Conservation (phyloP, 2,329 filamentous ascomycete species). For the Aspergillus quadrilineatus region DNA sequence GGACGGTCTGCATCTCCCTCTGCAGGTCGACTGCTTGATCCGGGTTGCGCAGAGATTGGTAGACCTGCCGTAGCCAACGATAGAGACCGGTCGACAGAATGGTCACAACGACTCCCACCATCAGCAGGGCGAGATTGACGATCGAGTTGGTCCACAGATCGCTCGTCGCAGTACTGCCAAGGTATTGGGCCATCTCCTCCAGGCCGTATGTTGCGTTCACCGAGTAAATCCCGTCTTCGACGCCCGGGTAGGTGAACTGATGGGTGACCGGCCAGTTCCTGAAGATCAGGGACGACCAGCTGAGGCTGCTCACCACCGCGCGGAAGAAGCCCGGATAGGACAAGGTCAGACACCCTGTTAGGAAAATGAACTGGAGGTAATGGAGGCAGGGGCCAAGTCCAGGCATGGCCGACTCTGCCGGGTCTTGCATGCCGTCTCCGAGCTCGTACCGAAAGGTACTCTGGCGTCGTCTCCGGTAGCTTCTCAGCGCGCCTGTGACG, state of each 20-base stretch:
- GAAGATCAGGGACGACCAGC: slow-evolving; percentile 19
- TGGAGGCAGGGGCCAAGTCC: slow-evolving; percentile 13
- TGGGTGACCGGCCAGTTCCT: slow-evolving; percentile 16
- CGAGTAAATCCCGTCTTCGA: slow-evolving; percentile 12
- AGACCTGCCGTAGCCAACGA: too few species aligned
- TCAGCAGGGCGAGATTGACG: slow-evolving; percentile 13
- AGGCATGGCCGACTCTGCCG: slow-evolving; percentile 7
- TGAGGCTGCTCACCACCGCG: slow-evolving; percentile 12
- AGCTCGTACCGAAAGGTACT: slow-evolving; percentile 16
- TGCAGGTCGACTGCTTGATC: not conserved
- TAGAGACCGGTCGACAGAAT: not conserved
- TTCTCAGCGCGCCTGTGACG: not conserved
- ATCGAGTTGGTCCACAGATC: slow-evolving; percentile 17
- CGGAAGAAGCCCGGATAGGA: slow-evolving; percentile 18
- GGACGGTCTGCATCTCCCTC: not conserved
- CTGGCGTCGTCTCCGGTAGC: not conserved
- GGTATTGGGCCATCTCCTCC: slow-evolving; percentile 18
- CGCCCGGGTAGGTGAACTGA: slow-evolving; percentile 16
- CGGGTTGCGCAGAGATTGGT: not conserved
- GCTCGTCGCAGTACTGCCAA: slow-evolving; percentile 12
- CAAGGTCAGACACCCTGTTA: slow-evolving; percentile 14
- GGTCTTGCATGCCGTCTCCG: not conserved
- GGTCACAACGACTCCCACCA: not conserved
- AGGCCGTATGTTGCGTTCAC: slow-evolving; percentile 15
- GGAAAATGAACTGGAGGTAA: slow-evolving; percentile 18